phyloP scores from a whole-genome alignment of 495 filamentous ascomycete species.

The Pseudotulostoma volvatum region DNA sequence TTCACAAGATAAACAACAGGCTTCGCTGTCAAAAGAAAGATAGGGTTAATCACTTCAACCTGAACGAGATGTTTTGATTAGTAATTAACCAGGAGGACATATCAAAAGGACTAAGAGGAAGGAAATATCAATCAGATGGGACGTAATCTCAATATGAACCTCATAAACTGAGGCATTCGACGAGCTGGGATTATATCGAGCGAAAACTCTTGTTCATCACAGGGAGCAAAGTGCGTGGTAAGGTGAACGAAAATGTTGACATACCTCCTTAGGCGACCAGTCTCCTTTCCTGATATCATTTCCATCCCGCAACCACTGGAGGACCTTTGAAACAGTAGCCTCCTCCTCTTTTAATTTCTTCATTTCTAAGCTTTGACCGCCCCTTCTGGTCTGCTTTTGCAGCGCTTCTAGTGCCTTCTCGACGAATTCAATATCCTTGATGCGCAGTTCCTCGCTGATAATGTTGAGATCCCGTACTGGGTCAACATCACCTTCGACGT shows the following conservation, averaged over 20 bases:
- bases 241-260: conserved; percentile 16
- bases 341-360: conserved; percentile 95
- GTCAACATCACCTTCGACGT: conserved; percentile 97
- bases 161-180: conserved; percentile 66
- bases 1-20: conserved; percentile 96
- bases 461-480: conserved; percentile 87
- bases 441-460: conserved; percentile 88
- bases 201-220: conserved; percentile 98
- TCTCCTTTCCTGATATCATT: conserved; percentile 84
- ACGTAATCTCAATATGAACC: conserved; percentile 67
- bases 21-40: conserved; percentile 91
- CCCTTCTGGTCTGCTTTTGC: conserved; percentile 82
- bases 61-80: conserved; percentile 19
- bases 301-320: conserved; percentile 64
- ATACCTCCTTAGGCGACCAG: conserved; percentile 92
- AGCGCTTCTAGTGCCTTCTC: conserved; percentile 84
- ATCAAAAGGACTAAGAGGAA: not conserved
- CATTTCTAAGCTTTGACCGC: conserved; percentile 93
- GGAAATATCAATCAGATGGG: conserved; percentile 31
- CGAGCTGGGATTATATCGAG: conserved; percentile 99
- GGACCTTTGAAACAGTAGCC: conserved; percentile 75
- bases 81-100: not conserved
- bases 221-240: conserved; percentile 15
- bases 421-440: conserved; percentile 98
- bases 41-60: conserved; percentile 95